Evolutionary conservation across 768 basidiomycete species (phyloP), one percentile per base, ranked within the genome.

Genomic region (Suillus occidentalis): DNA sequence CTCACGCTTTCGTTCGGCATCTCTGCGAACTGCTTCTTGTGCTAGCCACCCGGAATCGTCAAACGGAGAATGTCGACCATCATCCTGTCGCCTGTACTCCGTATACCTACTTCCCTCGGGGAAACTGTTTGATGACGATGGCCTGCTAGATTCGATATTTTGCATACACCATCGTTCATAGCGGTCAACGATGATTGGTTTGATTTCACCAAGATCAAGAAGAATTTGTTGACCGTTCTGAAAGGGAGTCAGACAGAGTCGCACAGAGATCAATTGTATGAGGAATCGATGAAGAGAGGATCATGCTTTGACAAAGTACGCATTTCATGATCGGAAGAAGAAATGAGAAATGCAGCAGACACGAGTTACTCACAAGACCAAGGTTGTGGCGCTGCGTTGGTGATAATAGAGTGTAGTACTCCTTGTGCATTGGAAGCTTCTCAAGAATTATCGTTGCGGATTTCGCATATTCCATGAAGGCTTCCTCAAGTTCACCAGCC

Each of bases 191-290:
- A 94, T 82, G 4, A 78, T 70, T 10, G 85, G 84, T 65, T 92
- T 92, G 61, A 94, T 80, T 31, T 85, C 81, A 57, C 85, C 80
- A 39, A 94, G 84, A 67, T 81, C 82, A 65, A 85, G 83, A 53
- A 94, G 83, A 60, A 93, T 90, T 63, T 90, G 84, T 71, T 91
- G 86, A 20, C 91, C 91, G 62, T 91, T 89, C 89, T 91, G 74
- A 68, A 65, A 71, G 63, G 62, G 69, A 65, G 64, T 45, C 25
- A 58, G 60, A 65, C 61, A 74, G 67, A 65, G 60, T 47, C 37
- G 39, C 62, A 63, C 42, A 55, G 22, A 62, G 50, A 49, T 58
- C 25, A 40, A 57, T 31, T 50, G 50, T 36, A 66, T 36, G 36
- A 61, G 14, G 34, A 12, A n/a, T 25, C 16, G 34, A 50, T 58